Evolutionary conservation across 768 basidiomycete species (phyloP), one percentile per base, ranked within the genome.

Genomic region (Lactarius evosmus): DNA sequence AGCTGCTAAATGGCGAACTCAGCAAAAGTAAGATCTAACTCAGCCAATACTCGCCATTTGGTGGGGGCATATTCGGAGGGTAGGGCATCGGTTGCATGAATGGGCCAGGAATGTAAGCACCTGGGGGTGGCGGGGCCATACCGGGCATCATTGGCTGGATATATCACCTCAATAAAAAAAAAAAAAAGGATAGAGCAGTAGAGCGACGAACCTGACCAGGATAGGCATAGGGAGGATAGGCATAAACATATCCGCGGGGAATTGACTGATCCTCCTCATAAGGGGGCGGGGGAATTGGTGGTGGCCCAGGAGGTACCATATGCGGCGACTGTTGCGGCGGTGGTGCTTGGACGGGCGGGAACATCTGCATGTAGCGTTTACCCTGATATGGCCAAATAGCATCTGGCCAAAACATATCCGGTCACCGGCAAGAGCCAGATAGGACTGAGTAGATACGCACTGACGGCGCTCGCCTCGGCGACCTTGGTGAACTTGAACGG

Each of bases 401-500:
- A 33, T 81, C 93, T 93, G 54, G 61, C 58, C 30, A 66, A 40
- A 36, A 25, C 19, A 53, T 3, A 50, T 56, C 9, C 30, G 17
- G 50, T 27, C 51, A 57, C 36, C 8, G 19, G 30, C 16, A n/a
- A 58, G 29, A 41, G 14, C 3, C 12, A 30, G 27, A 66, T 6
- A 52, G 32, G 17, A 29, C 12, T 56, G 30, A 60, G 46, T 7
- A 40, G 29, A 49, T 16, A 83, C 93, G 70, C 73, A 95, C 94
- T 75, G 66, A 93, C 83, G 71, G 85, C 81, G 29, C 82, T 75
- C 7, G 94, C 84, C 59, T 92, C 91, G 8, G 79, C 83, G 30
- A 94, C 86, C 73, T 92, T 92, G 72, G 84, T 83, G 70, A 88
- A 85, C 77, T 92, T 93, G 84, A 96, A 97, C 17, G 96, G 95